These are phyloP conservation scores for Collybia mongolica DNA, from an alignment of 768 basidiomycete species.

Conservation along the genomic window DNA sequence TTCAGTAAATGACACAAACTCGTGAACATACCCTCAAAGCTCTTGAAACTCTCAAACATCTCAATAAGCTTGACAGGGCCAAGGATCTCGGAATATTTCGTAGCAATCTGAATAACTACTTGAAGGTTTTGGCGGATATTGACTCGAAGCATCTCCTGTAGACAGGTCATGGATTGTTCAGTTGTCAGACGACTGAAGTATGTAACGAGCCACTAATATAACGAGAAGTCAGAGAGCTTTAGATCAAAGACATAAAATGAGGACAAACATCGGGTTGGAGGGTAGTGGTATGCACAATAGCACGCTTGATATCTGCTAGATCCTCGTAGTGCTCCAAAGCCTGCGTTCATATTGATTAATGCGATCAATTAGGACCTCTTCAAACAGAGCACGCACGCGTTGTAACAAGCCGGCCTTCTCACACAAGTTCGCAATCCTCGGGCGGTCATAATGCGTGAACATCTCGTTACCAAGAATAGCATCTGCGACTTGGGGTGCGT, in stretches of 20 bases:
- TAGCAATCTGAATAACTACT: constrained; percentile 94
- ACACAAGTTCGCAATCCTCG: constrained; percentile 95
- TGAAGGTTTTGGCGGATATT: constrained; percentile 98
- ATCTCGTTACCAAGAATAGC: constrained; percentile 99
- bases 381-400: constrained; percentile 58
- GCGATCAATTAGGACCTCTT: not conserved
- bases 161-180: constrained; percentile 93
- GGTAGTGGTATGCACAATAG: constrained; percentile 86
- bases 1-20: not conserved
- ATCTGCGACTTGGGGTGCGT: constrained; percentile 98
- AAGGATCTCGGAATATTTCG: constrained; percentile 97
- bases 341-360: constrained; percentile 34
- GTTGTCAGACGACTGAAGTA: constrained; percentile 97
- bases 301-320: constrained; percentile 97
- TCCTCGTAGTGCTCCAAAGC: constrained; percentile 99
- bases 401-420: constrained; percentile 98
- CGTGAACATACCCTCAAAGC: constrained; percentile 72
- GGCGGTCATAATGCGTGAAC: constrained; percentile 96
- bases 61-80: constrained; percentile 98
- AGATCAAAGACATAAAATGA: not conserved
- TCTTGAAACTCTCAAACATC: constrained; percentile 98
- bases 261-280: constrained; percentile 76
- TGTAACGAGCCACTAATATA: constrained; percentile 83
- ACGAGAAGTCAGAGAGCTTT: constrained; percentile 2
- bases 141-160: constrained; percentile 95